These are phyloP conservation scores for Syncephalis fuscata DNA, from an alignment of 371 early-diverging fungal genomes.

Conservation along the genomic window DNA sequence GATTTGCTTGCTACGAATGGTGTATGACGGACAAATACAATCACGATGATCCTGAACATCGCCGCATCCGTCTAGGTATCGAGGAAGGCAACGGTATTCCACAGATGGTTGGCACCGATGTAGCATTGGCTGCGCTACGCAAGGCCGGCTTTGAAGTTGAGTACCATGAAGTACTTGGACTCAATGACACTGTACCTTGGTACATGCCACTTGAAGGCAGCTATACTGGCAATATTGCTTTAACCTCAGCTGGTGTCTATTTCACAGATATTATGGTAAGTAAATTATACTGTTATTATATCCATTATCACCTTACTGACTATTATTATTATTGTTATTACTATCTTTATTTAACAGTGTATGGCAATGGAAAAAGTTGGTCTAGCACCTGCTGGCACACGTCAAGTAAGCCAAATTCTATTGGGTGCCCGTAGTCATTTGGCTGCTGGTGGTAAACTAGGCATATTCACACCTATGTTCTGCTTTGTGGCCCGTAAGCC, in stretches of 20 bases:
- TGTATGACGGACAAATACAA: constrained; percentile 73
- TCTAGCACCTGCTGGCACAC: constrained; percentile 66
- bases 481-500: constrained; percentile 84
- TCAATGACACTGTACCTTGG: constrained; percentile 51
- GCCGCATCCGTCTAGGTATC: constrained; percentile 57
- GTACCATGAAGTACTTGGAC: constrained; percentile 47
- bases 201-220: constrained; percentile 60
- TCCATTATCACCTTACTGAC: too few species aligned
- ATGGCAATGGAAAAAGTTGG: constrained; percentile 53
- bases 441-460: constrained; percentile 51
- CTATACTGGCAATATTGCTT: constrained; percentile 38
- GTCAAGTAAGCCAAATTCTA: constrained; percentile 60
- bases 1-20: constrained; percentile 88
- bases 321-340: too few species aligned
- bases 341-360: too few species aligned
- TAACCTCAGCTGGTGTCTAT: constrained; percentile 18
- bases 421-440: constrained; percentile 65
- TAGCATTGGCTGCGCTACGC: constrained; percentile 54
- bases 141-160: constrained; percentile 74
- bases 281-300: neutral
- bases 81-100: constrained; percentile 80
- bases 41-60: constrained; percentile 48
- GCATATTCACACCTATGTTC: constrained; percentile 88
- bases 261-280: constrained; percentile 12
- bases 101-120: constrained; percentile 53